Conservation (phyloP, 1,284 basidiomycete species). For the Marasmius tenuissimus region DNA sequence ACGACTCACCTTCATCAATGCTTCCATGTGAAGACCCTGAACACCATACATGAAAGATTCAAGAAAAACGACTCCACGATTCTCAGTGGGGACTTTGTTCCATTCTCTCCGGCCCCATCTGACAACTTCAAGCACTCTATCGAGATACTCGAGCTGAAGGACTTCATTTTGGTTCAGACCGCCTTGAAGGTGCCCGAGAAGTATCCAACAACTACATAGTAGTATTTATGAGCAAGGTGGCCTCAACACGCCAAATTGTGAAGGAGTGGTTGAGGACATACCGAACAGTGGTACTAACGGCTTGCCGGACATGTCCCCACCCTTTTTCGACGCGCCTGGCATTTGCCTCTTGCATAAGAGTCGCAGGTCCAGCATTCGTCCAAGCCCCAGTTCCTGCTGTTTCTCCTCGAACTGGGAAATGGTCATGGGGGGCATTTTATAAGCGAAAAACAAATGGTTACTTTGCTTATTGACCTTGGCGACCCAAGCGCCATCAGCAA, state of each 20-base stretch:
- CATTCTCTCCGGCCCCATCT: constrained; percentile 25
- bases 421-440: too few species aligned
- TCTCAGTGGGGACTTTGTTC: constrained; percentile 18
- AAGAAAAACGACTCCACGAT: constrained; percentile 28
- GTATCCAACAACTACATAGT: not conserved
- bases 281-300: not conserved
- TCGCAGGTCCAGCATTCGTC: not conserved
- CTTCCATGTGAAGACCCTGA: constrained; percentile 22
- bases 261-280: not conserved
- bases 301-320: not conserved
- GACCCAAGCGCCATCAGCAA: not conserved
- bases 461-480: not conserved
- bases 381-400: not conserved
- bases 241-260: too few species aligned
- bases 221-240: not conserved
- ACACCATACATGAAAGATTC: constrained; percentile 27
- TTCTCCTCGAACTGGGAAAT: not conserved
- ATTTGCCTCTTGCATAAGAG: not conserved
- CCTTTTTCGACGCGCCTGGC: not conserved
- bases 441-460: not conserved
- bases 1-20: constrained; percentile 22
- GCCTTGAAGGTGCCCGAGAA: not conserved
- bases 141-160: constrained; percentile 16
- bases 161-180: not conserved
- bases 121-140: constrained; percentile 19